These are phyloP conservation scores for Phytophthora pini DNA, from an alignment of 352 stramenopile genomes.

Conservation along the genomic window DNA sequence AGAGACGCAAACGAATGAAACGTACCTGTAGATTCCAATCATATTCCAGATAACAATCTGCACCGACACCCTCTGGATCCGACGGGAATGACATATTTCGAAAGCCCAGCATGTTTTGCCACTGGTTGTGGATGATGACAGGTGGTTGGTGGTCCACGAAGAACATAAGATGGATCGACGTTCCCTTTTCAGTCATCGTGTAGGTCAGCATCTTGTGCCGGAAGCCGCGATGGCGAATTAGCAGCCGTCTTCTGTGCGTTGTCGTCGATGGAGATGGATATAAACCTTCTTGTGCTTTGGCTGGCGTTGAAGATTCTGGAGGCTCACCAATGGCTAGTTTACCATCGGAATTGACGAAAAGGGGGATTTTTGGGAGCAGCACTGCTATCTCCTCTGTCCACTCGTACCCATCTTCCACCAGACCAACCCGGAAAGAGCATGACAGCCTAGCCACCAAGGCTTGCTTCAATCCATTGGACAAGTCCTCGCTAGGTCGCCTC, in stretches of 20 bases:
- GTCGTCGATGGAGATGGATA: conserved; percentile 60
- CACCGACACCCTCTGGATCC: conserved; percentile 59
- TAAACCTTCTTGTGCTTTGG: conserved; percentile 17
- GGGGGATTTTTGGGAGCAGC: conserved; percentile 42
- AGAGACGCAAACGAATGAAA: background rate
- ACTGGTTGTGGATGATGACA: conserved; percentile 74
- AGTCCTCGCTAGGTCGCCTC: conserved; percentile 44
- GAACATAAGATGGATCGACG: conserved; percentile 66
- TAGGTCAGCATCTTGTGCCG: conserved; percentile 77
- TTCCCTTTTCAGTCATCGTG: conserved; percentile 56
- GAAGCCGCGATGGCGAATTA: conserved; percentile 59
- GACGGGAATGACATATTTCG: conserved; percentile 51
- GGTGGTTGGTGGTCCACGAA: conserved; percentile 75
- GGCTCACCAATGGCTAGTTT: conserved; percentile 35
- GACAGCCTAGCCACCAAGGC: conserved; percentile 50
- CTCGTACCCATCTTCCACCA: conserved; percentile 45
- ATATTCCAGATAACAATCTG: conserved; percentile 73
- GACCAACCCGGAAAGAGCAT: conserved; percentile 50
- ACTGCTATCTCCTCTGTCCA: conserved; percentile 61
- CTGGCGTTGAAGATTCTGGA: conserved; percentile 12
- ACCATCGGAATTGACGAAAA: conserved; percentile 41
- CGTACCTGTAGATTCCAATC: conserved; percentile 62
- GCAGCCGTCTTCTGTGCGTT: conserved; percentile 54
- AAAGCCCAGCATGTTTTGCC: conserved; percentile 57
- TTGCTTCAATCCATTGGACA: conserved; percentile 27